Evolutionary conservation across 2,329 filamentous ascomycete genomes (phyloP), one percentile per base, ranked within the genome.

Genomic region (Trichoderma sp.): DNA sequence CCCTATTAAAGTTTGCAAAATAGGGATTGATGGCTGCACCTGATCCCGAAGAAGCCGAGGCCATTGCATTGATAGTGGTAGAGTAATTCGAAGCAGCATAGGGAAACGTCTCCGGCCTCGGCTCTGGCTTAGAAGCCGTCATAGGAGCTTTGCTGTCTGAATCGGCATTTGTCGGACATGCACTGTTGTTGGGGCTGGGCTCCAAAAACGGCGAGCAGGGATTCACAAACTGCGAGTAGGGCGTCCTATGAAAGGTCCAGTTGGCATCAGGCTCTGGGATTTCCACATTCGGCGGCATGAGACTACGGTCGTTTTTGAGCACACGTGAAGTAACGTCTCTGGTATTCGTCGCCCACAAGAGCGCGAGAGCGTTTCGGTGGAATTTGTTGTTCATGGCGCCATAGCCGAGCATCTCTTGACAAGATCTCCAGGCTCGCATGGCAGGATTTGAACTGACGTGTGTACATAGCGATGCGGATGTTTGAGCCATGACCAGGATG

Each of bases 401-500:
- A 5, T 58, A 37, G 35, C 48, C 53, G 8, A 71, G 61, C 34
- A 70, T 64, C 12, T 70, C 57, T 29, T 69, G 57, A 45, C 70
- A 70, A 6, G 39, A 19, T 12, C 34, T n/a, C 70, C 70, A 71
- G 10, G 67, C 37, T 10, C 48, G 27, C 7, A 15, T 29, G 29
- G 70, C 56, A 19, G 58, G n/a, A n/a, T 22, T 1, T 27, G 10
- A n/a, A 48, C 9, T n/a, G 12, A 68, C 52, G 6, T 39, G 32
- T 12, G 50, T 27, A 32, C 53, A 61, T 8, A 71, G 45, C 1
- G 50, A 58, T 3, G 57, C 37, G 9, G 59, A 69, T 4, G 60
- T 64, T 32, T 67, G 68, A 13, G 70, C 63, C 17, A 71, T 66
- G 48, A 73, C 67, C 17, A 73, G 60, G n/a, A 73, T 65, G 27